Base-by-base conservation (phyloP, 106 monocot genomes). In the Allium cepa region DNA sequence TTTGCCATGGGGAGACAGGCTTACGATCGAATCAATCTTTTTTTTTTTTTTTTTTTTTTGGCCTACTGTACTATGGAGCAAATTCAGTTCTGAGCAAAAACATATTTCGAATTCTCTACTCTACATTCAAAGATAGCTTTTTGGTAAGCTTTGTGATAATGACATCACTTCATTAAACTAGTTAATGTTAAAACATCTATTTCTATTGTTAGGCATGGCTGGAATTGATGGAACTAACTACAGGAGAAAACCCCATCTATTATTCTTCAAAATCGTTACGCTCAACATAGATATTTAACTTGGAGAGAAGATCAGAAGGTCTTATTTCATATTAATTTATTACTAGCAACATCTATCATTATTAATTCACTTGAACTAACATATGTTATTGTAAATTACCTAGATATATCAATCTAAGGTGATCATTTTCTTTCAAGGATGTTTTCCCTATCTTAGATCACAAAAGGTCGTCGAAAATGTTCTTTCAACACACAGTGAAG, bases 281-380 rank as follows among this genome's bases (percentile, higher is more conserved):
- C 90, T 47, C 97, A 99, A 64, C 97, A 99, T 46, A 84, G 71
- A 77, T 99, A 99, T 73, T 86, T 99, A 17, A 85, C 90, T 45
- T 99, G 97, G 97, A 82, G 97, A 82, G 80, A 88, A 46, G 90
- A n/a, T n/a, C n/a, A 92, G 56, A 99, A 99, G 97, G 97, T 99
- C n/a, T 22, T 64, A 7, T 58, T 5, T 57, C n/a, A n/a, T n/a
- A n/a, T n/a, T n/a, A n/a, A n/a, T n/a, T n/a, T n/a, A n/a, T n/a
- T n/a, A n/a, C n/a, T n/a, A n/a, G n/a, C n/a, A n/a, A n/a, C n/a
- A n/a, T n/a, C n/a, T n/a, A n/a, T n/a, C n/a, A n/a, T n/a, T n/a
- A n/a, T n/a, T 8, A 13, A 11, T 4, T 1, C n/a, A 8, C 48
- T 64, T 64, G 9, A 17, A 8, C 63, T 47, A 64, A 64, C 14